Conservation (phyloP, 2,329 filamentous ascomycete genomes). For the Diaporthe eres region DNA sequence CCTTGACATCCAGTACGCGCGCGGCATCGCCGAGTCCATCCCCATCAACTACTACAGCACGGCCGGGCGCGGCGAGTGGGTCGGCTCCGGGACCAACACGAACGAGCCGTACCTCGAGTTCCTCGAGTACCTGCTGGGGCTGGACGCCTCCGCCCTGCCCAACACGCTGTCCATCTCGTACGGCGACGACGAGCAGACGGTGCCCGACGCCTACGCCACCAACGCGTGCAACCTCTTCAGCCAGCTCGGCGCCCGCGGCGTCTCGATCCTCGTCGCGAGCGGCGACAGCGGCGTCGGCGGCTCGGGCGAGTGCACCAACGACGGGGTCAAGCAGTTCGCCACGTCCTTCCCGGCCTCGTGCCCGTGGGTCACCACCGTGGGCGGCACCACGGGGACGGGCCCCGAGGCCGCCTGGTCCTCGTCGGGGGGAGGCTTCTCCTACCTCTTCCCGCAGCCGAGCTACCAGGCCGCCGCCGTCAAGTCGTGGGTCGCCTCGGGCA, state of each 20-base stretch:
- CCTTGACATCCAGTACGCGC: constrained; percentile 62
- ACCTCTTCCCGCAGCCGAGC: constrained; percentile 58
- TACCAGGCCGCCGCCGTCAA: constrained; percentile 58
- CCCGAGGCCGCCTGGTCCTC: constrained; percentile 69
- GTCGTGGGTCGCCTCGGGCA: constrained; percentile 32
- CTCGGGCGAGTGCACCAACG: constrained; percentile 44
- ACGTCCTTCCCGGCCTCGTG: constrained; percentile 58
- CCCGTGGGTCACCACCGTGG: constrained; percentile 75
- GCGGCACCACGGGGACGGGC: constrained; percentile 65
- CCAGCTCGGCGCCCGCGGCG: constrained; percentile 75
- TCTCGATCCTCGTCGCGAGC: constrained; percentile 74
- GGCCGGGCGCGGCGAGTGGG: constrained; percentile 41
- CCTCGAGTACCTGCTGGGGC: constrained; percentile 70
- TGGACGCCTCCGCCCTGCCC: constrained; percentile 69
- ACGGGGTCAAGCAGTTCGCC: constrained; percentile 55
- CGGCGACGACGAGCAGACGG: constrained; percentile 71
- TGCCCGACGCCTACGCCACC: constrained; percentile 70
- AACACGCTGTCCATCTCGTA: constrained; percentile 79
- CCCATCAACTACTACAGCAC: constrained; percentile 50
- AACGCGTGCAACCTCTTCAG: constrained; percentile 69
- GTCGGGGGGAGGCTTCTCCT: constrained; percentile 66
- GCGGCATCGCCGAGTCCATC: constrained; percentile 47
- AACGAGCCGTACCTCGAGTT: constrained; percentile 79
- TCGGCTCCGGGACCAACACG: constrained; percentile 55
- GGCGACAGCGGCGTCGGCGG: constrained; percentile 66